Base-by-base conservation (phyloP, 2,329 filamentous ascomycete genomes). In the Aspergillus brasiliensis region DNA sequence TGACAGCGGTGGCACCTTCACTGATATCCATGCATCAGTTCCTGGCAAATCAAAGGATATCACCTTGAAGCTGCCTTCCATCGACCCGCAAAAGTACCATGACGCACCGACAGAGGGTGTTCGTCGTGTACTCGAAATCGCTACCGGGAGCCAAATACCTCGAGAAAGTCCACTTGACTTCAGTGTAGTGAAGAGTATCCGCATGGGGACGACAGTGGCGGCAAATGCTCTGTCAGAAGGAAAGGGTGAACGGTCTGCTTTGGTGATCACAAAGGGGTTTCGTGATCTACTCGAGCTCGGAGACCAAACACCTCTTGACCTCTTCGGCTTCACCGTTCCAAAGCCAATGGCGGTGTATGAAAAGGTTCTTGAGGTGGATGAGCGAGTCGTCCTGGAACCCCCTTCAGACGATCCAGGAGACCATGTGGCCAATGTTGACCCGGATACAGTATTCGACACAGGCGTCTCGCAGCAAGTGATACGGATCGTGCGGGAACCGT, bases 161-260 rank as follows among this genome's bases (percentile, higher is more conserved):
- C 51, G 31, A 38, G 56, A 56, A 21, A 56, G 51, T 10, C 27
- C 57, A 15, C 27, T 61, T 51, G 61, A 64, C 52, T 65, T 23
- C 51, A 62, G n/a, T n/a, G 52, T 4, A 62, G 68, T n/a, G 65
- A 66, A 42, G 60, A 27, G 56, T 49, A 95, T 96, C 71, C 88
- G 91, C 55, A 96, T 96, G 91, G 92, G 92, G 48, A 96, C 92
- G 2, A 96, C 92, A 0, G 92, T 96, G 10, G 92, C 92, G 10
- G 96, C 92, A 0, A 96, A 96, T 73, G 92, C 92, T 0, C 77
- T 96, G 61, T 81, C 68, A 5, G 66, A 69, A 49, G 56, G 67
- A 7, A 68, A 68, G 55, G 67, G 67, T 2, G 65, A 67, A 47
- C 61, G 62, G 0, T 57, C 60, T 13, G 65, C 64, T 7, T 61